Base-by-base conservation (phyloP, 2,329 filamentous ascomycete species). In the Pseudogymnoascus sp. region DNA sequence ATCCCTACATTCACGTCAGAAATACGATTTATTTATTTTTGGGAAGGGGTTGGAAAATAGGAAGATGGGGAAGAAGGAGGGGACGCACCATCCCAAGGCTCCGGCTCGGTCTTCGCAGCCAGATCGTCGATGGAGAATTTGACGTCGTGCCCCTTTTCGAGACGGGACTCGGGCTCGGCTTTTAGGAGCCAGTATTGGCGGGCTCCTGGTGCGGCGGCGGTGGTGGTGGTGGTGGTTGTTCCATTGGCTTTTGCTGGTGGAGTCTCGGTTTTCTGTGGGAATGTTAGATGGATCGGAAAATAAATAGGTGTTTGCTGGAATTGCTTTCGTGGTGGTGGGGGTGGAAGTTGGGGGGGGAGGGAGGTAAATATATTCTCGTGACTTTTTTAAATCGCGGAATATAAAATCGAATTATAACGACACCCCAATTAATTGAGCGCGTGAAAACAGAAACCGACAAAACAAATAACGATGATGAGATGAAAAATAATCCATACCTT, bases 101-200 rank as follows among this genome's bases (percentile, higher is more conserved):
- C 93, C 1, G 93, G 91, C 70, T 84, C 82, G 0, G 79, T 85
- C 70, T 85, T 88, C 0, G 84, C 82, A 12, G 83, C 82, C 37
- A 99, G 77, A 73, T 97, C 92, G 70, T 97, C 92, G 70, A 99
- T 97, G 0, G 92, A 95, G 76, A 97, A 99, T 68, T 86, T 89
- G 53, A 97, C 91, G 72, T 97, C 92, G 60, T 90, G 79, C 0
- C 92, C 93, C 62, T 92, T 93, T 73, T 96, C 91, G 14, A 92
- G 77, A 5, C 94, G 88, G 3, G 91, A 85, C 69, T 96, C 90
- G 0, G 94, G 93, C 76, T 99, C 90, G 0, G 90, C 90, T 77
- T 93, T 94, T 82, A 94, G 83, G 33, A 94, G 81, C 89, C 90
- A 92, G 75, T 89, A 92, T 75, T 80, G 79, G 53, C 73, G 74